phyloP scores from a whole-genome alignment of 1,139 yeast genomes.

The Lodderomyces margitis region DNA sequence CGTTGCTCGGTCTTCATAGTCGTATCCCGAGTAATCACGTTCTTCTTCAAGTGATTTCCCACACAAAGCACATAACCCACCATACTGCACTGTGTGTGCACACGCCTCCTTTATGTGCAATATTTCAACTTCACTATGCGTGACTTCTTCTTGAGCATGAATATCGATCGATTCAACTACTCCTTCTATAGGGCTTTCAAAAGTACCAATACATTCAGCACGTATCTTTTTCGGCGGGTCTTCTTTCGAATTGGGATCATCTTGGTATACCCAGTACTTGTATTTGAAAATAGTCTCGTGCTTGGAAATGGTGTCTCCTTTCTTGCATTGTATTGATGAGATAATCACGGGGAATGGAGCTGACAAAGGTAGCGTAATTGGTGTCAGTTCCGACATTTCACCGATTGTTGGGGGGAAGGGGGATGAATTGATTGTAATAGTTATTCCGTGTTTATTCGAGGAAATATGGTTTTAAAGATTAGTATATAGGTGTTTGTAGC shows the following conservation, averaged over 20 bases:
- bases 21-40: constrained; percentile 74
- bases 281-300: constrained; percentile 60
- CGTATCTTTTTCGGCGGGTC: constrained; percentile 45
- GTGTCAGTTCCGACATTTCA: constrained; percentile 32
- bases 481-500: not conserved
- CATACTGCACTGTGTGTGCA: constrained; percentile 91
- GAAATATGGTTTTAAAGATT: not conserved
- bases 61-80: constrained; percentile 93
- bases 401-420: not conserved
- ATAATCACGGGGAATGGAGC: constrained; percentile 71
- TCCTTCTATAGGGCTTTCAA: constrained; percentile 85
- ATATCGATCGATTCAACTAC: constrained; percentile 51
- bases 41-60: constrained; percentile 84
- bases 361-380: constrained; percentile 50
- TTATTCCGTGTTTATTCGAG: not conserved
- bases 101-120: constrained; percentile 76
- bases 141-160: constrained; percentile 58
- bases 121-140: constrained; percentile 47
- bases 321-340: constrained; percentile 44
- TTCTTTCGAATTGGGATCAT: constrained; percentile 50
- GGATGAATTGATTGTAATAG: not conserved
- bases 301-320: constrained; percentile 48
- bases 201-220: constrained; percentile 65
- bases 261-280: constrained; percentile 67
- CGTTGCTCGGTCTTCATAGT: constrained; percentile 74